Base-by-base conservation (phyloP, 1,284 basidiomycete species). In the Vanrija sp. region DNA sequence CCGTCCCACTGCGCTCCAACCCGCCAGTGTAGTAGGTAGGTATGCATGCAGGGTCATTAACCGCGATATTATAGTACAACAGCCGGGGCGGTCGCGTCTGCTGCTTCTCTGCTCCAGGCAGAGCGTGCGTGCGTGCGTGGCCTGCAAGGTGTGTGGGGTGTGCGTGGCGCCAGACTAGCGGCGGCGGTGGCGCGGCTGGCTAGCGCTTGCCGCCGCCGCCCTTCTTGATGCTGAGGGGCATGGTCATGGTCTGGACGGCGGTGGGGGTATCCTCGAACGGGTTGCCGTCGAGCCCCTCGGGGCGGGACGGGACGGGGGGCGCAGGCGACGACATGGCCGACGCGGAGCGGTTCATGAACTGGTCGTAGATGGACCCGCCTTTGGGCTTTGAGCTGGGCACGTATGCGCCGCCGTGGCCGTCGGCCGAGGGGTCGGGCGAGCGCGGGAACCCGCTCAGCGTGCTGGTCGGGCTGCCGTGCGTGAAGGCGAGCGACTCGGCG, bases 201-300 rank as follows among this genome's bases (percentile, higher is more conserved):
- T 9, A 21, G 42, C 42, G 42, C 42, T 34, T 34, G 14, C 34
- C 28, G 3, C 26, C 29, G 29, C 34, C 34, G 34, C 34, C 34
- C 34, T 34, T 34, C 34, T 34, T 34, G 42, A 43, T 18, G 19
- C 12, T 19, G 9, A 43, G 18, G 9, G 42, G 42, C 19, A 43
- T 43, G 40, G 40, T 43, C 40, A 43, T 19, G 3, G 42, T 21
- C 19, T 18, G 21, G 9, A 43, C 19, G 42, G 42, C 2, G 21
- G 7, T 14, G 14, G n/a, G 18, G 42, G 18, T 14, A 14, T 43
- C 19, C 2, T 43, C 42, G 47, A 49, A 49, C 38, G 25, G 10
- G 15, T 40, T 39, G 26, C 49, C 49, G 49, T 50, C 49, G 25
- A 50, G 49, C 1, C 49, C 49, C 26, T 43, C 40, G 12, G 39